A percentile compares a stretch with the other conserved stretches of the same genome.
phyloP scores from a whole-genome alignment of 345 rosid genomes.

The Hibiscus mutabilis region DNA sequence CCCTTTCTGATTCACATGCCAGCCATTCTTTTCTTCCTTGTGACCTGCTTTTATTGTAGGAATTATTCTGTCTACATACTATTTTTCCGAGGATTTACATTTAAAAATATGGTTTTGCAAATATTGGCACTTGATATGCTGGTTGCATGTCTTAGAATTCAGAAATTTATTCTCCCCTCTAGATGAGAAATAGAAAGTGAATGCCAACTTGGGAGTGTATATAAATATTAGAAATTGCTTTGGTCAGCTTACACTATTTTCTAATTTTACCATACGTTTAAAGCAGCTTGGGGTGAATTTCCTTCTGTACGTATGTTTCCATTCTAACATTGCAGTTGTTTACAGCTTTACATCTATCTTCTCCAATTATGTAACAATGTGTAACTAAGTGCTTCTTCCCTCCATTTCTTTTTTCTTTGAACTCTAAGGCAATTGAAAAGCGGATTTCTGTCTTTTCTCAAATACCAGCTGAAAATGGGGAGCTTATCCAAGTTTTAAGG shows the following conservation, averaged over 20 bases:
- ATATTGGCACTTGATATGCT: not conserved
- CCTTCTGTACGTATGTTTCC: not conserved
- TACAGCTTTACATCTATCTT: not conserved
- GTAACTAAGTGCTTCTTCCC: not conserved
- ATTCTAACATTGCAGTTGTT: not conserved
- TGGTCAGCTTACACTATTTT: not conserved
- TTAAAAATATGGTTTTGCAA: not conserved
- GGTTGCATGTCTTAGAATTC: not conserved
- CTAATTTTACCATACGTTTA: not conserved
- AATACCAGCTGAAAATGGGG: slow-evolving; percentile 86
- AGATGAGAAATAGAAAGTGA: not conserved
- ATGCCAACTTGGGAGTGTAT: not conserved
- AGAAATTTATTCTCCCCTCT: not conserved
- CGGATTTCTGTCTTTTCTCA: slow-evolving; percentile 93
- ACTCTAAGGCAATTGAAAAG: slow-evolving; percentile 75
- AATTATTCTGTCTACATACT: too few relatives aligned
- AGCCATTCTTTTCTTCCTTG: too few relatives aligned
- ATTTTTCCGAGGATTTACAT: not conserved
- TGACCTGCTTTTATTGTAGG: too few relatives aligned
- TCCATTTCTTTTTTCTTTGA: slow-evolving; percentile 6
- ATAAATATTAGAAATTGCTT: not conserved
- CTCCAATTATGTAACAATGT: not conserved
- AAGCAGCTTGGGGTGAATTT: not conserved
- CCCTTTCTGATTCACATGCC: too few relatives aligned
- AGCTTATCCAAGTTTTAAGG: slow-evolving; percentile 93